Percentiles rank a stretch among this genome's conserved stretches.
Evolutionary conservation across 2,329 filamentous ascomycete species (phyloP).

Genomic region (Rugonectria rugulosa): DNA sequence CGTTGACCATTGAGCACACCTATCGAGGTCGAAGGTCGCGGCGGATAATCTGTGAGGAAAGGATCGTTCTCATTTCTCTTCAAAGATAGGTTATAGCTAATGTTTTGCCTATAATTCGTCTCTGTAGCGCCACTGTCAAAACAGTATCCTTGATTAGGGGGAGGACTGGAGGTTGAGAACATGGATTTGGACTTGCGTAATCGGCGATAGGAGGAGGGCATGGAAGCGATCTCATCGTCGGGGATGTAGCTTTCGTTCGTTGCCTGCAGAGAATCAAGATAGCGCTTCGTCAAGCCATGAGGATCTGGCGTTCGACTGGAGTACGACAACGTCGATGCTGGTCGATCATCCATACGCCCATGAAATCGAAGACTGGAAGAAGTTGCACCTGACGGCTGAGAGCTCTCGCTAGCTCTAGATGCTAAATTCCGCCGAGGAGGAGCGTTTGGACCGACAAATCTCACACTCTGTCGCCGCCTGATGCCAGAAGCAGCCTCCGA

Average conservation of each 20-base stretch:
- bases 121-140: slow-evolving; percentile 21
- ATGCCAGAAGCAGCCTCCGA: slow-evolving; percentile 33
- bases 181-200: slow-evolving; percentile 65
- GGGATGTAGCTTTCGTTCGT: slow-evolving; percentile 55
- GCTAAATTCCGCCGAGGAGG: slow-evolving; percentile 40
- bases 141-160: slow-evolving; percentile 15
- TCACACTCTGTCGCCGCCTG: slow-evolving; percentile 61
- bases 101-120: slow-evolving; percentile 14
- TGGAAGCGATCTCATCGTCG: slow-evolving; percentile 57
- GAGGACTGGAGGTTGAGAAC: slow-evolving; percentile 48
- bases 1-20: slow-evolving; percentile 54
- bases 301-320: slow-evolving; percentile 14
- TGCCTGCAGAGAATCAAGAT: slow-evolving; percentile 38
- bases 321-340: slow-evolving; percentile 26
- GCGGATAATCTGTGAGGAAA: slow-evolving; percentile 3
- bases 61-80: slow-evolving; percentile 42
- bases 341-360: slow-evolving; percentile 24
- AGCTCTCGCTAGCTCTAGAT: slow-evolving; percentile 40
- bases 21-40: slow-evolving; percentile 61
- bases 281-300: slow-evolving; percentile 32
- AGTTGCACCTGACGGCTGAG: slow-evolving; percentile 20
- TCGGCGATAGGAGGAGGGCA: slow-evolving; percentile 56
- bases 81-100: slow-evolving; percentile 13
- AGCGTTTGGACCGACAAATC: slow-evolving; percentile 54
- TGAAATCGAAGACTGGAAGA: slow-evolving; percentile 15